Evolutionary conservation across 2,329 filamentous ascomycete species (phyloP), one percentile per base, ranked within the genome.

Genomic region (Colletotrichum simmondsii): DNA sequence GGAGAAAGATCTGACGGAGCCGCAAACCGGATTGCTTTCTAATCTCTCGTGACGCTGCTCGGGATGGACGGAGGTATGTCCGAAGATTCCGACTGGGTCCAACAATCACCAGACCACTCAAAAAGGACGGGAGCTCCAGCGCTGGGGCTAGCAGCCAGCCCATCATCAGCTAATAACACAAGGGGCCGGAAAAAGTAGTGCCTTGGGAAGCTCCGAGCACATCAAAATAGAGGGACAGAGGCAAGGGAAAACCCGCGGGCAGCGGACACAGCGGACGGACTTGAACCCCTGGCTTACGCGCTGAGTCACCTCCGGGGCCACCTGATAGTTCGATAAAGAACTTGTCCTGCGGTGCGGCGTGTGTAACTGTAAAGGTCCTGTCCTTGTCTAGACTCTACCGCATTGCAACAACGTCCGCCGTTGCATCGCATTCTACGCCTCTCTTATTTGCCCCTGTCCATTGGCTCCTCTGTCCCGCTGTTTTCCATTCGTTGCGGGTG

Each of bases 21-120:
- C 65, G 69, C 65, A 68, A 69, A 72, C 65, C 59, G 65, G 53
- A 42, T 63, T 71, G 65, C 58, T 71, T 68, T 52, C 64, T 61
- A 64, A 69, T 64, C 52, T 72, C 65, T 64, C 52, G 30, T 59
- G 58, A 64, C 68, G 26, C 35, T 35, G 32, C n/a, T 56, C 68
- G 64, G 68, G 22, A 58, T 49, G 32, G 28, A 30, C 64, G 64
- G 68, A 58, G 49, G 19, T 32, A 28, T 42, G 42, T 35, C 58
- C 65, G 69, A 46, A 59, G 42, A 42, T 58, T 64, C 69, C 65
- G 69, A 68, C 32, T 58, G 69, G 28, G 19, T 16, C 68, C 37
- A 62, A 35, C 14, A 35, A 68, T 68, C 59, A 59, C 32, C 65
- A 69, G 65, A 64, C 65, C 65, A 42, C 24, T 58, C n/a, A 26